Percentiles rank a stretch among this genome's conserved stretches.
Evolutionary conservation across 2,329 filamentous ascomycete genomes (phyloP).

Genomic region (Paracamarosporium sp.): DNA sequence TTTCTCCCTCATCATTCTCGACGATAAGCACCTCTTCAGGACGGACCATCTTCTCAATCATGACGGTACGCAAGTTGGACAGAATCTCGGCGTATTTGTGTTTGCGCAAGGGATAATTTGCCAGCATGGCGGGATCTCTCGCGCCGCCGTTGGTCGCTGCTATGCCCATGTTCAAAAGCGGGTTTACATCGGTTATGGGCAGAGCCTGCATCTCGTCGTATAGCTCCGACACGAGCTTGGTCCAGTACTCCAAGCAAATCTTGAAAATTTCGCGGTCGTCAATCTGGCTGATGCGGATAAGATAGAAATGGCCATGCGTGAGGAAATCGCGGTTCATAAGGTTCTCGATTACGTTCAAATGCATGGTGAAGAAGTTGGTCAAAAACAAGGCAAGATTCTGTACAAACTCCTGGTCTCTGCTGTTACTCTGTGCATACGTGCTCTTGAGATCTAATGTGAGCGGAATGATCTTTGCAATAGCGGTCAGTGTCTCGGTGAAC

Average conservation of each 20-base stretch:
- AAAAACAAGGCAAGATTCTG: constrained; percentile 96
- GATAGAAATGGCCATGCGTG: constrained; percentile 95
- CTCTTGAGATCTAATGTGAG: constrained; percentile 87
- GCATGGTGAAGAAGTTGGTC: constrained; percentile 95
- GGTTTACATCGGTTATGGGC: constrained; percentile 91
- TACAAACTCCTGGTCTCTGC: constrained; percentile 94
- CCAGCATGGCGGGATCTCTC: constrained; percentile 81
- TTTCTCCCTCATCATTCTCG: constrained; percentile 99
- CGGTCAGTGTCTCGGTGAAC: constrained; percentile 96
- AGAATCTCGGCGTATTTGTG: constrained; percentile 97
- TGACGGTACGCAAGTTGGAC: constrained; percentile 91
- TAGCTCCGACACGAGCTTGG: constrained; percentile 94
- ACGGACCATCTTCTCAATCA: constrained; percentile 99
- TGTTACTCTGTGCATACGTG: constrained; percentile 90
- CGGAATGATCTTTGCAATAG: constrained; percentile 92
- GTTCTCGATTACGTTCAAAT: constrained; percentile 92
- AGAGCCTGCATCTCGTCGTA: constrained; percentile 99
- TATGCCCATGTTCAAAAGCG: constrained; percentile 79
- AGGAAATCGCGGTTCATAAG: constrained; percentile 94
- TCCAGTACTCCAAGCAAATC: constrained; percentile 99
- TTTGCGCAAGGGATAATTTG: constrained; percentile 92
- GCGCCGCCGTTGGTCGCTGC: constrained; percentile 77
- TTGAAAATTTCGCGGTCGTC: constrained; percentile 99
- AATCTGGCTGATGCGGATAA: constrained; percentile 97
- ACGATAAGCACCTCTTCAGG: constrained; percentile 98